phyloP scores from a whole-genome alignment of 495 filamentous ascomycete genomes.

The Podospora pseudocomata region DNA sequence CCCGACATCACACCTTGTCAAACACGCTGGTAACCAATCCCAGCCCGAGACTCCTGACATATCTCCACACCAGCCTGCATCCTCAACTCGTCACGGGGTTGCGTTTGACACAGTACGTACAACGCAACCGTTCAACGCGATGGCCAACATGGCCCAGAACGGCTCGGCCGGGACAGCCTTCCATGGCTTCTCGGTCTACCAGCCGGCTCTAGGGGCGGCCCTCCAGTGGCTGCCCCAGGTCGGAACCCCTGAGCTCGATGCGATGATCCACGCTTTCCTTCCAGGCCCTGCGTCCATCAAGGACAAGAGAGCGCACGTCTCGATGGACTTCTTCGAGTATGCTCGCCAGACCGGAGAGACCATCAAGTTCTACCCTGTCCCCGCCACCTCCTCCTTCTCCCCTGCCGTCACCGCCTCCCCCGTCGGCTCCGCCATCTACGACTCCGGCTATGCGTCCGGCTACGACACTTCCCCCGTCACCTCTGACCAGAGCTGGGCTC shows the following conservation, averaged over 20 bases:
- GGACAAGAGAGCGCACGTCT: conserved; percentile 52
- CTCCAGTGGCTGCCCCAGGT: conserved; percentile 53
- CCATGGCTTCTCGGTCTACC: conserved; percentile 49
- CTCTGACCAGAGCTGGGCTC: conserved; percentile 40
- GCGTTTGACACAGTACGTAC: conserved; percentile 4
- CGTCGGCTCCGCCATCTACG: conserved; percentile 35
- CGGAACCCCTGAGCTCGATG: conserved; percentile 51
- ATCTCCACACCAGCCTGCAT: neutral
- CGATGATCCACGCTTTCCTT: conserved; percentile 50
- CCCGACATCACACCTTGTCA: neutral
- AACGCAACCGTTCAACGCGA: conserved; percentile 12
- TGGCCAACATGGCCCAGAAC: conserved; percentile 40
- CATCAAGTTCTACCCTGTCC: conserved; percentile 51
- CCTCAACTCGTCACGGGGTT: conserved; percentile 10
- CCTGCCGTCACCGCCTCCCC: conserved; percentile 38
- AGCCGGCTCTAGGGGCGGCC: conserved; percentile 46
- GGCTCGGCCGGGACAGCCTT: conserved; percentile 34
- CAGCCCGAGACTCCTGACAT: neutral
- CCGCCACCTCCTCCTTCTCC: conserved; percentile 34
- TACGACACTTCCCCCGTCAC: conserved; percentile 44
- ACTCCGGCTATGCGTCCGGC: conserved; percentile 43
- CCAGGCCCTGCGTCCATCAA: conserved; percentile 46
- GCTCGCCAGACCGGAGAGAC: conserved; percentile 40
- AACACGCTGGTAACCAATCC: neutral
- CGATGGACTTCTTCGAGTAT: conserved; percentile 53